Base-by-base conservation (phyloP, 2,329 filamentous ascomycete genomes). In the Fusarium chlamydosporum region DNA sequence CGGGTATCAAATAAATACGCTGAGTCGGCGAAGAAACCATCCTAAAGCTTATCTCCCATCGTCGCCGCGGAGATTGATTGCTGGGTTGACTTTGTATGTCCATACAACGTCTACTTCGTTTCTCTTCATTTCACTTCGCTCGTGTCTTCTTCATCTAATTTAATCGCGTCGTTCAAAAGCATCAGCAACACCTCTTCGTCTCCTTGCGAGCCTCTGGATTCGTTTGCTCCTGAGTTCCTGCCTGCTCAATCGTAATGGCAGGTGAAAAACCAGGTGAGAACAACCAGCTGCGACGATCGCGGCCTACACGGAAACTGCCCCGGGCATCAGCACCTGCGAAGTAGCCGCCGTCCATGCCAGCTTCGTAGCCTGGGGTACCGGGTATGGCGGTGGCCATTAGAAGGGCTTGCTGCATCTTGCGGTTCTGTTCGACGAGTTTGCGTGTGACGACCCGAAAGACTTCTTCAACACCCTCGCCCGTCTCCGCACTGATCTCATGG, bases 401-500 rank as follows among this genome's bases (percentile, higher is more conserved):
- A 55, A 89, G 79, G 11, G 85, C 86, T 70, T 87, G 85, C 77
- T 88, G 86, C 77, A 89, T 86, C 80, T 86, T 87, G 72, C 86
- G 84, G 76, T 88, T 88, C 81, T 88, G 86, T 78, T 89, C 87
- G 70, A 89, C 87, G 58, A 89, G 83, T 77, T 89, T 89, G 62
- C 87, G 81, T 35, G 86, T 85, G 15, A 89, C 86, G 41, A 89
- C 87, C 20, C 95, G 87, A 74, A 98, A 98, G 0, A 99, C 94
- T 80, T 98, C 96, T 73, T 98, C 96, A 18, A 99, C 94, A 18
- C 95, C 95, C 82, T 97, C 94, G 58, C 94, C 94, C 75, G 91
- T 94, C 83, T 96, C 95, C 47, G 95, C 94, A 72, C 91, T 94
- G 76, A 99, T 95, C 82, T 99, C 96, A 79, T 98, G 96, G 78